These are phyloP conservation scores for Cryptococcus jaspeensis DNA, from an alignment of 1,284 basidiomycete species.

Conservation along the genomic window DNA sequence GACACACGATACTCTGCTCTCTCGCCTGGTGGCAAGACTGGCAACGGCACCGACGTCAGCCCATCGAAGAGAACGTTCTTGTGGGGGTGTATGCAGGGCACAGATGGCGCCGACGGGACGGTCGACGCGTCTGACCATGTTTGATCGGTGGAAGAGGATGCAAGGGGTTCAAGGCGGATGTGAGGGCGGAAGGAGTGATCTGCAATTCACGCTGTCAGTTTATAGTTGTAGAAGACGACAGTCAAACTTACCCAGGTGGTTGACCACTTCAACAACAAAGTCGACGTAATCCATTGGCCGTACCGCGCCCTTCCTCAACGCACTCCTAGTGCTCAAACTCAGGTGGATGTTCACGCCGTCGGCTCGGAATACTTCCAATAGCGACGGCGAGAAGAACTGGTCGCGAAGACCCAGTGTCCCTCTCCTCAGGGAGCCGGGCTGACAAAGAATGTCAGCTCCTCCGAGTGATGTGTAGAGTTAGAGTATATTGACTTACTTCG, in stretches of 20 bases:
- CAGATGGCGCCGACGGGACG: background rate
- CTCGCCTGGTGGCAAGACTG: constrained; percentile 60
- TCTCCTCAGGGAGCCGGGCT: constrained; percentile 71
- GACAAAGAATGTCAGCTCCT: constrained; percentile 2
- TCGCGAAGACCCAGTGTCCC: constrained; percentile 73
- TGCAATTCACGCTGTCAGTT: constrained; percentile 2
- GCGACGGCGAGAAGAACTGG: constrained; percentile 69
- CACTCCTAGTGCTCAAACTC: constrained; percentile 38
- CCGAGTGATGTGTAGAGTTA: background rate
- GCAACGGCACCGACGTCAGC: constrained; percentile 58
- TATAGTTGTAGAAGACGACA: background rate
- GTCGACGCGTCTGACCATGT: constrained; percentile 27
- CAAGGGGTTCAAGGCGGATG: constrained; percentile 43
- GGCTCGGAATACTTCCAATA: constrained; percentile 70
- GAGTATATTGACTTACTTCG: constrained; percentile 60
- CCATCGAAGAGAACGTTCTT: constrained; percentile 73
- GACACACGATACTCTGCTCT: constrained; percentile 60
- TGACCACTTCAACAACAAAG: constrained; percentile 56
- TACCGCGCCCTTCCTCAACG: constrained; percentile 53
- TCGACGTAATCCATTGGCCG: constrained; percentile 59
- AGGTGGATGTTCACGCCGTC: constrained; percentile 61
- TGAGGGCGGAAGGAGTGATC: constrained; percentile 28
- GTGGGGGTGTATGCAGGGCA: constrained; percentile 51
- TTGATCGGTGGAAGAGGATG: constrained; percentile 25
- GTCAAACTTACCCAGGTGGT: constrained; percentile 52